These are phyloP conservation scores for Mycena amicta DNA, from an alignment of 768 basidiomycete species.

Conservation along the genomic window DNA sequence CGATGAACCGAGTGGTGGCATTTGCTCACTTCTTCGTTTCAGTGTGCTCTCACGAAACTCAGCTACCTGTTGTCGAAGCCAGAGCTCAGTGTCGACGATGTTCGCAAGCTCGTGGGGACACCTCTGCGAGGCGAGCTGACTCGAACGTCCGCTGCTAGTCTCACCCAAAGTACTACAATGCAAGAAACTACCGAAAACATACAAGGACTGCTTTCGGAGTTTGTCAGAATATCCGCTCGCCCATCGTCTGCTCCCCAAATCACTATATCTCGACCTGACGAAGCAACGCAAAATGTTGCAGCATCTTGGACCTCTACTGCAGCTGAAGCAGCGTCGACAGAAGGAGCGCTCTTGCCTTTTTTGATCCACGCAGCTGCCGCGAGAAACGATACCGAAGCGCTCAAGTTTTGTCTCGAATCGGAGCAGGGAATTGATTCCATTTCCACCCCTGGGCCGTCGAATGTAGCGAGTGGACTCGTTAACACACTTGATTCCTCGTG, in stretches of 20 bases:
- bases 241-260: slow-evolving; percentile 38
- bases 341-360: slow-evolving; percentile 73
- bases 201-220: slow-evolving; percentile 65
- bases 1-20: no score
- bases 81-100: slow-evolving; percentile 65
- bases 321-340: slow-evolving; percentile 69
- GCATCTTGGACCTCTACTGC: slow-evolving; percentile 83
- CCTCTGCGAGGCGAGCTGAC: slow-evolving; percentile 92
- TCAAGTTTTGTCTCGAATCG: slow-evolving; percentile 60
- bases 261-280: slow-evolving; percentile 41
- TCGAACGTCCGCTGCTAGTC: slow-evolving; percentile 43
- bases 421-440: slow-evolving; percentile 30
- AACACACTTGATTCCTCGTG: slow-evolving; percentile 73
- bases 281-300: slow-evolving; percentile 43
- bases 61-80: slow-evolving; percentile 88
- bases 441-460: slow-evolving; percentile 23
- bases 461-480: slow-evolving; percentile 67
- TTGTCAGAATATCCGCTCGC: slow-evolving; percentile 61
- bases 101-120: slow-evolving; percentile 73
- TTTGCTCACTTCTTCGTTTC: no score
- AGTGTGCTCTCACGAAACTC: slow-evolving; percentile 91
- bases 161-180: slow-evolving; percentile 46
- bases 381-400: slow-evolving; percentile 62
- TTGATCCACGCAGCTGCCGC: slow-evolving; percentile 80
- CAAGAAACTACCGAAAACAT: slow-evolving; percentile 61